Conservation (phyloP, 2,329 filamentous ascomycete species). For the Aspergillus fructus region DNA sequence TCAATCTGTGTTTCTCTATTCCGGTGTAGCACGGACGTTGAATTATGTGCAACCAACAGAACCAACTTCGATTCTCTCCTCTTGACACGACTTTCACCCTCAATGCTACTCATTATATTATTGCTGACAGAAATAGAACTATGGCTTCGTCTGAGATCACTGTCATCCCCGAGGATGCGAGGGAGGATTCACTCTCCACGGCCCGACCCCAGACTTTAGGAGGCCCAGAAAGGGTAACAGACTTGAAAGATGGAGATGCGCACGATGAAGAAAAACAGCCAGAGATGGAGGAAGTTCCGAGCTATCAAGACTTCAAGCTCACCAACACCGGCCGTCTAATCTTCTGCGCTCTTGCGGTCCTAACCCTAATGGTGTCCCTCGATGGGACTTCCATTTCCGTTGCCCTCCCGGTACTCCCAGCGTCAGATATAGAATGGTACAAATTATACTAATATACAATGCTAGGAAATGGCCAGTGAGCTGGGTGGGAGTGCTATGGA, state of each 20-base stretch:
- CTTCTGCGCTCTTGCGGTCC: slow-evolving; percentile 35
- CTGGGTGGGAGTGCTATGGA: slow-evolving; percentile 57
- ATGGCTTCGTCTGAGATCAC: slow-evolving; percentile 2
- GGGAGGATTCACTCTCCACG: background rate
- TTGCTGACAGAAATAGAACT: background rate
- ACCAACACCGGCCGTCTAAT: slow-evolving; percentile 9
- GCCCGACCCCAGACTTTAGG: background rate
- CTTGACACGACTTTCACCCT: background rate
- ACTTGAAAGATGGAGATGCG: background rate
- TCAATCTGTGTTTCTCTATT: background rate
- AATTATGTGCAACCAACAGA: background rate
- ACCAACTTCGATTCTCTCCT: background rate
- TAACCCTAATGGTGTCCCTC: slow-evolving; percentile 63
- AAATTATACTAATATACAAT: background rate
- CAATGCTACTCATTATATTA: background rate
- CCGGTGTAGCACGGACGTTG: background rate
- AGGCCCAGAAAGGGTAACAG: background rate
- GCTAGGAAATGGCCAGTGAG: slow-evolving; percentile 51
- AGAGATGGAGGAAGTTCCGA: background rate
- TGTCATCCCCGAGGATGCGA: background rate
- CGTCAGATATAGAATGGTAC: background rate
- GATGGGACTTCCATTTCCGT: slow-evolving; percentile 67
- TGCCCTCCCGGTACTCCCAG: slow-evolving; percentile 49
- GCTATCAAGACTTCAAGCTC: slow-evolving; percentile 12
- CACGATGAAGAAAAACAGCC: background rate